Conservation (phyloP, 164 flowering plant genomes). For the Vitis rupestris region DNA sequence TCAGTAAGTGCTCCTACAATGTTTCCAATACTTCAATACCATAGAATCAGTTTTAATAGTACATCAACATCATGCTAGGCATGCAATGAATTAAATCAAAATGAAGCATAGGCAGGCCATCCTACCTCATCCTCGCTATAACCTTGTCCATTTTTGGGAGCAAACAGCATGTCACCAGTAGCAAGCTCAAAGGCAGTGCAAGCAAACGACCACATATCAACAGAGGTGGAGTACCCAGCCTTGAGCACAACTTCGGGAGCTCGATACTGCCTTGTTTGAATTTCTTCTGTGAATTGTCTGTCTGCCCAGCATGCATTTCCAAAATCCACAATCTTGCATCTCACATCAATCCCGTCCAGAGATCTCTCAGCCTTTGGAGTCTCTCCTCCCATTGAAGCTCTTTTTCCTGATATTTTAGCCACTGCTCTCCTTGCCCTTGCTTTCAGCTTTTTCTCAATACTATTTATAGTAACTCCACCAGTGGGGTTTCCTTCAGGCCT, state of each 20-base stretch:
- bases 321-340: slow-evolving; percentile 93
- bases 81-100: neutral
- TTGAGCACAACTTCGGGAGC: slow-evolving; percentile 91
- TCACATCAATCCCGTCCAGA: slow-evolving; percentile 77
- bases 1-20: no score
- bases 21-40: no score
- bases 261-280: slow-evolving; percentile 94
- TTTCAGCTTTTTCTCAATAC: slow-evolving; percentile 73
- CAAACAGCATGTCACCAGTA: slow-evolving; percentile 92
- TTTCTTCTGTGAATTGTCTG: slow-evolving; percentile 67
- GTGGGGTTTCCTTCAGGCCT: slow-evolving; percentile 75
- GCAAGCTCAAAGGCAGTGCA: slow-evolving; percentile 94
- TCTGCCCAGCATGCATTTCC: slow-evolving; percentile 96
- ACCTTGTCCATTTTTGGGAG: slow-evolving; percentile 77
- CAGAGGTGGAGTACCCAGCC: slow-evolving; percentile 72
- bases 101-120: neutral
- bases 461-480: slow-evolving; percentile 49
- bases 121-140: slow-evolving; percentile 89
- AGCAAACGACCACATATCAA: slow-evolving; percentile 98
- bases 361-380: slow-evolving; percentile 39
- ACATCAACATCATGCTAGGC: neutral
- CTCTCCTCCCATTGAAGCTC: slow-evolving; percentile 59
- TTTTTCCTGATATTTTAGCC: slow-evolving; percentile 68
- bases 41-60: no score
- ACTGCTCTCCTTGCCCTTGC: slow-evolving; percentile 78